Percentiles rank a stretch among this genome's conserved stretches.
Conservation (phyloP, 345 rosid species). For the Euphorbia peplus region DNA sequence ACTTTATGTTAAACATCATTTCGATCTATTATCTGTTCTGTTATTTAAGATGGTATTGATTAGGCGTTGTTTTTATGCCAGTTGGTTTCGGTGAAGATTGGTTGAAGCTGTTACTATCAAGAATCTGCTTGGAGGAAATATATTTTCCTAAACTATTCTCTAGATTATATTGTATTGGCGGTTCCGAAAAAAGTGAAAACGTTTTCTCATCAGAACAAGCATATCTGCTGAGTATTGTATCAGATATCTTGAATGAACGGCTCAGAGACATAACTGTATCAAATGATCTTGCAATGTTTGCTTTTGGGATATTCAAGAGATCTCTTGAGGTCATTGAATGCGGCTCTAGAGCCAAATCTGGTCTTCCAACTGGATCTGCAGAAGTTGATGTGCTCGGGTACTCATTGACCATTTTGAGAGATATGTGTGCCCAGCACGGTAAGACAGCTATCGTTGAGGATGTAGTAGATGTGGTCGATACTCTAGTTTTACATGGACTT, state of each 20-base stretch:
- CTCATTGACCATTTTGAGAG: slow-evolving; percentile 55
- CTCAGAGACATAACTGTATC: slow-evolving; percentile 36
- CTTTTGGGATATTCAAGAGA: slow-evolving; percentile 25
- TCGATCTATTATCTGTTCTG: neutral
- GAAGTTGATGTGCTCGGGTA: slow-evolving; percentile 54
- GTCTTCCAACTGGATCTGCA: slow-evolving; percentile 49
- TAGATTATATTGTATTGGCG: slow-evolving; percentile 17
- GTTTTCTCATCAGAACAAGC: slow-evolving; percentile 56
- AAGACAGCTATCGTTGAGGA: slow-evolving; percentile 23
- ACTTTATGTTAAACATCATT: neutral
- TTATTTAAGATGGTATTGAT: slow-evolving; percentile 1
- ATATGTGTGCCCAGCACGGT: slow-evolving; percentile 50
- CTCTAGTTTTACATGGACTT: slow-evolving; percentile 50
- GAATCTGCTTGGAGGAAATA: slow-evolving; percentile 53
- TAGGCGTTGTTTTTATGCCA: slow-evolving; percentile 21
- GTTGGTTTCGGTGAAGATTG: slow-evolving; percentile 77
- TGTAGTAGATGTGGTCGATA: slow-evolving; percentile 32
- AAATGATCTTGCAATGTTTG: slow-evolving; percentile 9
- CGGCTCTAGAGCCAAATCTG: slow-evolving; percentile 33
- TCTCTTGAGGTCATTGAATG: slow-evolving; percentile 36
- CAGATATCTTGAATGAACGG: slow-evolving; percentile 56
- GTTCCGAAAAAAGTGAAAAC: slow-evolving; percentile 19
- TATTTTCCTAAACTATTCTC: slow-evolving; percentile 50
- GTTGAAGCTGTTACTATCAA: slow-evolving; percentile 68
- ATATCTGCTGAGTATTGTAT: slow-evolving; percentile 50